Evolutionary conservation across 805 yeast genomes (phyloP).

Genomic region (Blastobotrys terrestris): DNA sequence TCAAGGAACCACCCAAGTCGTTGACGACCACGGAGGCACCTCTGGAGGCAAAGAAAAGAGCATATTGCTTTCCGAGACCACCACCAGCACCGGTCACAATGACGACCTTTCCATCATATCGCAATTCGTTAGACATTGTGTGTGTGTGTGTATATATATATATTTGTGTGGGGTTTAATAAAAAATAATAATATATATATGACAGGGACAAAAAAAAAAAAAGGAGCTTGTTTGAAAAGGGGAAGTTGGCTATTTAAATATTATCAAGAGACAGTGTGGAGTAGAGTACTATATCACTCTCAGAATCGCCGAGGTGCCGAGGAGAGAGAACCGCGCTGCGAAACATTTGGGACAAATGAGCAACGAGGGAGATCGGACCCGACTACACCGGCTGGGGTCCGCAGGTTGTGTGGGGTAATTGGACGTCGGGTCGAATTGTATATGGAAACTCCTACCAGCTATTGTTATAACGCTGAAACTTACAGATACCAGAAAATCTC

Average conservation of each 20-base stretch:
- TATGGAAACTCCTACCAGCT: no score
- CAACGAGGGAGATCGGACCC: neutral
- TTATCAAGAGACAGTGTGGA: neutral
- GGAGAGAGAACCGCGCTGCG: no score
- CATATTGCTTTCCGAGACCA: slow-evolving; percentile 86
- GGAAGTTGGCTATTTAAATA: neutral
- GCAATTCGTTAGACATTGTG: slow-evolving; percentile 30
- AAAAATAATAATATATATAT: neutral
- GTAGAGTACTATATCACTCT: neutral
- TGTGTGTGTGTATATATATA: slow-evolving; percentile 7
- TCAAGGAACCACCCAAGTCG: slow-evolving; percentile 81
- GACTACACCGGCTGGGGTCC: neutral
- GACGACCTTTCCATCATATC: slow-evolving; percentile 79
- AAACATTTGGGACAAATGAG: neutral
- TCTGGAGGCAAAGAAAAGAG: slow-evolving; percentile 76
- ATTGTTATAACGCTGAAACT: no score
- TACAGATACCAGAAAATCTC: no score
- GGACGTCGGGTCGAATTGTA: no score
- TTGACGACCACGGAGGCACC: slow-evolving; percentile 96
- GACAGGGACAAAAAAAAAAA: neutral
- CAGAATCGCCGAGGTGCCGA: neutral
- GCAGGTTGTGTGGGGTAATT: no score
- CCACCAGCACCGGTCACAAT: slow-evolving; percentile 97
- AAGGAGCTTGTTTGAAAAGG: neutral
- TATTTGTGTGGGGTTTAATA: neutral